Percentiles rank a stretch among this genome's conserved stretches.
Conservation (phyloP, 2,329 filamentous ascomycete genomes). For the Cercospora sp. region DNA sequence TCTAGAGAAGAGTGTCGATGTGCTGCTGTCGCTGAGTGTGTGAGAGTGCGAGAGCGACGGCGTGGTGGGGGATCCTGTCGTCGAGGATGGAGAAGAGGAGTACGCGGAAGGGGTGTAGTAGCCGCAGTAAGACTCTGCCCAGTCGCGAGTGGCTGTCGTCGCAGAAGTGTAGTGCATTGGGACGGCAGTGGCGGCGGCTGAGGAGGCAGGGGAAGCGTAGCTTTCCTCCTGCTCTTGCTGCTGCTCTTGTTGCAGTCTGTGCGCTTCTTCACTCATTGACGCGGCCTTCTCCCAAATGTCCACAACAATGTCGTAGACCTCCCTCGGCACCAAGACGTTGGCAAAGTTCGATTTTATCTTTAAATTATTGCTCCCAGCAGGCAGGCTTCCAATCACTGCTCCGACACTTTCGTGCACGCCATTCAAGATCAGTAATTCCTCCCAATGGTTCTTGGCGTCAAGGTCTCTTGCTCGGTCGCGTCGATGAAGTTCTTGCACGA, state of each 20-base stretch:
- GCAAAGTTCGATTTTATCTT: slow-evolving; percentile 4
- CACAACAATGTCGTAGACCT: neutral
- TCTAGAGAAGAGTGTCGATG: neutral
- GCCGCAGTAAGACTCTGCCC: neutral
- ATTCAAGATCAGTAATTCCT: slow-evolving; percentile 7
- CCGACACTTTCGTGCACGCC: neutral
- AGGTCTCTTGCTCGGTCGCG: neutral
- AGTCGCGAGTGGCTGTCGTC: neutral
- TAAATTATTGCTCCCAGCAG: neutral
- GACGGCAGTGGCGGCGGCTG: neutral
- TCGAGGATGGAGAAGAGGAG: neutral
- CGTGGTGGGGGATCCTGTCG: neutral
- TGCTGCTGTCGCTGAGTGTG: neutral
- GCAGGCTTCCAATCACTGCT: neutral
- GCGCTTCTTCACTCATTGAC: neutral
- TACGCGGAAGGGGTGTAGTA: neutral
- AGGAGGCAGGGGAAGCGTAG: neutral
- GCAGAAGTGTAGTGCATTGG: neutral
- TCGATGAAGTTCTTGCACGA: slow-evolving; percentile 4
- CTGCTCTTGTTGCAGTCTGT: neutral
- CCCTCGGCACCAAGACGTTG: slow-evolving; percentile 3
- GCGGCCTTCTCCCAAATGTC: neutral
- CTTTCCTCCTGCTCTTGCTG: neutral
- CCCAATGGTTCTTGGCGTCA: slow-evolving; percentile 5
- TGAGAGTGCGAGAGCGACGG: neutral